Conservation (phyloP, 371 early-diverging fungal species). For the Apophysomyces elegans region DNA sequence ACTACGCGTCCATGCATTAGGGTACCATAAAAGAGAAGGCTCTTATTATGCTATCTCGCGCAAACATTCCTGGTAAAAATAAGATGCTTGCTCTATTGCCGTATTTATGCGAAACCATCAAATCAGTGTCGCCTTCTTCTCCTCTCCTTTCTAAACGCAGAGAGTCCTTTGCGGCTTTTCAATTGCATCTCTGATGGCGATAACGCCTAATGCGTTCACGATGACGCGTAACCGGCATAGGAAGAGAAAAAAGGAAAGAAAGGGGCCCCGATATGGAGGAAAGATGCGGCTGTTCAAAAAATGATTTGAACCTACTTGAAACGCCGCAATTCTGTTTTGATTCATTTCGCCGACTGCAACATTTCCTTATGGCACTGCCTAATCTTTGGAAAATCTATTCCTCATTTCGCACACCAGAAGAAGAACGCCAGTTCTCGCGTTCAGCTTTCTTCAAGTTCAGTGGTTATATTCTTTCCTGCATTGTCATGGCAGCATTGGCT, state of each 20-base stretch:
- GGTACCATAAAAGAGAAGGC: too few relatives aligned
- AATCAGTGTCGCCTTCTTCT: too few relatives aligned
- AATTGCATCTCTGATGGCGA: too few relatives aligned
- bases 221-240: not conserved
- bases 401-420: conserved; percentile 78
- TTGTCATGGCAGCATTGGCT: conserved; percentile 70
- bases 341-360: not conserved
- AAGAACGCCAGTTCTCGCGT: conserved; percentile 76
- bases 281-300: too few relatives aligned
- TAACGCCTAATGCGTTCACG: not conserved
- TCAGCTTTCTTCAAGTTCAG: conserved; percentile 81
- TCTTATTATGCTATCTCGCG: too few relatives aligned
- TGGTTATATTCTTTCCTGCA: conserved; percentile 71
- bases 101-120: too few relatives aligned
- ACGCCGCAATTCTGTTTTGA: not conserved
- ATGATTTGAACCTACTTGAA: too few relatives aligned
- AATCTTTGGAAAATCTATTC: conserved; percentile 76
- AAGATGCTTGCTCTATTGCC: too few relatives aligned
- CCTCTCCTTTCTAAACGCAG: too few relatives aligned
- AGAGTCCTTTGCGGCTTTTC: too few relatives aligned
- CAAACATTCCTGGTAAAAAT: too few relatives aligned
- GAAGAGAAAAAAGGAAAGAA: not conserved
- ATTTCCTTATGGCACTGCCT: conserved; percentile 59
- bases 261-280: not conserved
- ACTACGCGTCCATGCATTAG: too few relatives aligned